phyloP scores from a whole-genome alignment of 208 protist genomes.

The Sergeia podlipaevii region DNA sequence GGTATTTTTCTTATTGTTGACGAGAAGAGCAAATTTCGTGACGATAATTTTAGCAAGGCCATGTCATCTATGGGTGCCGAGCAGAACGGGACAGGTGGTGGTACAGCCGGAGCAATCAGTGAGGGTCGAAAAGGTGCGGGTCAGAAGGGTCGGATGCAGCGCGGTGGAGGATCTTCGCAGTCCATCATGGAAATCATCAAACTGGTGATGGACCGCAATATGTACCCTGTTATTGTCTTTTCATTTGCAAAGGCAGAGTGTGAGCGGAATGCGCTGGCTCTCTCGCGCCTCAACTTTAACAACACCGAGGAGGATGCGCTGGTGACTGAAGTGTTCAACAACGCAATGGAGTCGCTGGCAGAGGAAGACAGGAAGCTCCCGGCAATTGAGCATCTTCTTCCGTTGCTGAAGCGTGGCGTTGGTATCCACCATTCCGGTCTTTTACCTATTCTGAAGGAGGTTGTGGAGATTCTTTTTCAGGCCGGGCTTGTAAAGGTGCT shows the following conservation, averaged over 20 bases:
- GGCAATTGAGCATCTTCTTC: conserved; percentile 94
- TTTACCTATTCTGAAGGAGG: conserved; percentile 99
- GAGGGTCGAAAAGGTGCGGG: conserved; percentile 10
- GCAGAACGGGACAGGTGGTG: conserved; percentile 10
- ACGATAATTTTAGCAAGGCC: conserved; percentile 97
- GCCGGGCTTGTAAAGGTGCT: conserved; percentile 98
- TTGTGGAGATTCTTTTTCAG: conserved; percentile 99
- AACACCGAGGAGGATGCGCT: conserved; percentile 91
- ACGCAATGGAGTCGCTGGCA: conserved; percentile 94
- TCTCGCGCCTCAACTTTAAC: conserved; percentile 96
- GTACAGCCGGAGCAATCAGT: conserved; percentile 15
- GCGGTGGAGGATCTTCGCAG: conserved; percentile 25
- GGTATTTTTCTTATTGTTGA: conserved; percentile 97
- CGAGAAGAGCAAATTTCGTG: conserved; percentile 93
- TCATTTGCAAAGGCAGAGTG: conserved; percentile 98
- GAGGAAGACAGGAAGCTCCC: conserved; percentile 93
- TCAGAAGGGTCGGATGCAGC: conserved; percentile 1
- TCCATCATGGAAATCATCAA: conserved; percentile 95
- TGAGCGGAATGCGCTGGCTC: conserved; percentile 93
- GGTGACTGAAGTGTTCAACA: conserved; percentile 94
- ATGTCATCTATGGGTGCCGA: conserved; percentile 81
- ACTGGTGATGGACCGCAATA: conserved; percentile 96
- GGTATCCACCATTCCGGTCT: conserved; percentile 99
- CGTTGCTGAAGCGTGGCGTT: conserved; percentile 97
- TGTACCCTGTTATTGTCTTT: conserved; percentile 99